Evolutionary conservation across 2,329 filamentous ascomycete species (phyloP).

Genomic region (Drechslerella stenobrocha): DNA sequence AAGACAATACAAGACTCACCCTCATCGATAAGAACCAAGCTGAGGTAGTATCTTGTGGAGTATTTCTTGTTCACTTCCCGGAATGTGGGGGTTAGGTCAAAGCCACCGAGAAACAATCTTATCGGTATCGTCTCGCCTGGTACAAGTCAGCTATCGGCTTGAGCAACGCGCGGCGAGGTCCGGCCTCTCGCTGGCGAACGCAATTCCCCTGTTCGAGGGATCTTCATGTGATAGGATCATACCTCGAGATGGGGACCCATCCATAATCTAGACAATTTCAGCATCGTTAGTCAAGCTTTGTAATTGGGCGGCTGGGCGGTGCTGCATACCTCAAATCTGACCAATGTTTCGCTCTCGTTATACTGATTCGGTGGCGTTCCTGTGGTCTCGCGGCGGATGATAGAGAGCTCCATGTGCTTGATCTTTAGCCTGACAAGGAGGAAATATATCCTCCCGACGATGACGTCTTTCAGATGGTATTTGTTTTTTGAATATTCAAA

Average conservation of each 20-base stretch:
- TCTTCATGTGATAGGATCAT: constrained; percentile 56
- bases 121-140: constrained; percentile 89
- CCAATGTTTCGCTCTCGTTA: constrained; percentile 97
- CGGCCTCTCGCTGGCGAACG: constrained; percentile 15
- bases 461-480: constrained; percentile 98
- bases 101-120: constrained; percentile 91
- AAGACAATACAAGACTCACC: constrained; percentile 59
- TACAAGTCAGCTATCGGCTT: constrained; percentile 26
- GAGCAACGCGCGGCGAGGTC: constrained; percentile 17
- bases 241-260: constrained; percentile 94
- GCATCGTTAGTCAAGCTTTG: constrained; percentile 21
- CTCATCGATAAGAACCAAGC: constrained; percentile 92
- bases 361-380: constrained; percentile 97
- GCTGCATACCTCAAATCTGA: constrained; percentile 79
- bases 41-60: constrained; percentile 95
- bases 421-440: constrained; percentile 96
- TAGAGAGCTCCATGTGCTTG: constrained; percentile 99
- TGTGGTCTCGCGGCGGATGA: constrained; percentile 94
- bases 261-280: constrained; percentile 76
- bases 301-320: constrained; percentile 7
- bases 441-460: constrained; percentile 98
- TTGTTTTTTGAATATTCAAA: constrained; percentile 99
- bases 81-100: constrained; percentile 97
- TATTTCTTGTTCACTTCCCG: constrained; percentile 99
- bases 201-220: constrained; percentile 27